Percentiles rank a stretch among this genome's conserved stretches.
Conservation (phyloP, 2,329 filamentous ascomycete species). For the Aureobasidium namibiae region DNA sequence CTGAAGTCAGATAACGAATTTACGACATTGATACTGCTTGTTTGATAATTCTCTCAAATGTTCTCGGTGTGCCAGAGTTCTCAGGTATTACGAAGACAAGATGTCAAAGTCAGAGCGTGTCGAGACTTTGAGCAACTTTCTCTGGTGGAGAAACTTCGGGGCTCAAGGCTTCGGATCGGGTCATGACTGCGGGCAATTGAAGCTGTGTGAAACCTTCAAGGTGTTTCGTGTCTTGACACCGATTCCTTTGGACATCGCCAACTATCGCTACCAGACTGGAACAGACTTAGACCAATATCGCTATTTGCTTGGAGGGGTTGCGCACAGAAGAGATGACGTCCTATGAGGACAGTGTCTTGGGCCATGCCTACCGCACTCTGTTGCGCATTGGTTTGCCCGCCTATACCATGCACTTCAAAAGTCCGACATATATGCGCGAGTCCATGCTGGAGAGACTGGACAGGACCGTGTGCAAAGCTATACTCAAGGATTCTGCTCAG, state of each 20-base stretch:
- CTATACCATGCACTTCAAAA: conserved; percentile 53
- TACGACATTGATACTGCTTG: background rate
- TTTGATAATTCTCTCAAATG: no score
- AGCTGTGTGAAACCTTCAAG: background rate
- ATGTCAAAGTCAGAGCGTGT: background rate
- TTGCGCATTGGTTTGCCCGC: conserved; percentile 38
- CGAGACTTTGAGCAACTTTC: no score
- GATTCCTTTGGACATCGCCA: background rate
- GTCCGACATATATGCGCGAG: conserved; percentile 51
- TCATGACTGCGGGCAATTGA: background rate
- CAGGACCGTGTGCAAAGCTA: conserved; percentile 47
- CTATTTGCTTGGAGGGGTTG: conserved; percentile 2
- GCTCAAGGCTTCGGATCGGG: no score
- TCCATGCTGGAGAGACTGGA: conserved; percentile 51
- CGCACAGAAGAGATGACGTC: conserved; percentile 1
- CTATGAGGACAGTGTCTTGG: conserved; percentile 6
- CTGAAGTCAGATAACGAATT: background rate
- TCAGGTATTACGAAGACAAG: background rate
- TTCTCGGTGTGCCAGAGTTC: no score
- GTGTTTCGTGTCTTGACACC: background rate
- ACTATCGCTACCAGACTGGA: background rate
- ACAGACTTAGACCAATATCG: background rate
- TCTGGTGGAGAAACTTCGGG: conserved; percentile 4
- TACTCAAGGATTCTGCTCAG: conserved; percentile 49
- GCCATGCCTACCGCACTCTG: conserved; percentile 33